Evolutionary conservation across 2,329 filamentous ascomycete genomes (phyloP).

Genomic region (Scleromitrula shiraiana): DNA sequence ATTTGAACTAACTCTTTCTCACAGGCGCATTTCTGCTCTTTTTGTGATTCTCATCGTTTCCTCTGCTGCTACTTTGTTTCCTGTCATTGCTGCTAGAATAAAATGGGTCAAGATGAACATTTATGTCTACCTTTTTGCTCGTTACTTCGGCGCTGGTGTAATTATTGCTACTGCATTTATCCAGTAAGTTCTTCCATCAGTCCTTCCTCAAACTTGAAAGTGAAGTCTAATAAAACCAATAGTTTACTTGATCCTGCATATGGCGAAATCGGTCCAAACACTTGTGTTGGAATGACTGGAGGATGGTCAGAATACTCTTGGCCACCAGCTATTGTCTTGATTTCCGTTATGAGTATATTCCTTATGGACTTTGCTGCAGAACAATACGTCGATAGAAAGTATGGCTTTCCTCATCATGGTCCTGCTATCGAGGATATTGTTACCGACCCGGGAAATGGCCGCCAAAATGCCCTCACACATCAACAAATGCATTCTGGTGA

Average conservation of each 20-base stretch:
- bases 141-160: constrained; percentile 68
- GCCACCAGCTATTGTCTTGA: constrained; percentile 38
- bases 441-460: constrained; percentile 15
- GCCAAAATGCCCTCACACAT: constrained; percentile 24
- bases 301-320: constrained; percentile 26
- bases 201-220: background rate
- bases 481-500: constrained; percentile 35
- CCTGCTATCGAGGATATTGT: constrained; percentile 22
- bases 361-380: constrained; percentile 54
- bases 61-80: constrained; percentile 53
- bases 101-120: constrained; percentile 48
- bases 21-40: constrained; percentile 55
- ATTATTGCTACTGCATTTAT: constrained; percentile 74
- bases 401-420: constrained; percentile 22
- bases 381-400: constrained; percentile 35
- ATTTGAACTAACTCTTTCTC: background rate
- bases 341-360: constrained; percentile 47
- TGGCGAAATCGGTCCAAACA: constrained; percentile 36
- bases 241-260: constrained; percentile 41
- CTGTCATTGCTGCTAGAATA: constrained; percentile 55
- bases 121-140: constrained; percentile 56
- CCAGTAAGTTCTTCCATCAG: constrained; percentile 45
- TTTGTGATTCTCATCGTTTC: constrained; percentile 67
- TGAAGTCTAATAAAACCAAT: constrained; percentile 21
- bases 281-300: constrained; percentile 48